Conservation (phyloP, 257 asterid species). For the Primulina tabacum region DNA sequence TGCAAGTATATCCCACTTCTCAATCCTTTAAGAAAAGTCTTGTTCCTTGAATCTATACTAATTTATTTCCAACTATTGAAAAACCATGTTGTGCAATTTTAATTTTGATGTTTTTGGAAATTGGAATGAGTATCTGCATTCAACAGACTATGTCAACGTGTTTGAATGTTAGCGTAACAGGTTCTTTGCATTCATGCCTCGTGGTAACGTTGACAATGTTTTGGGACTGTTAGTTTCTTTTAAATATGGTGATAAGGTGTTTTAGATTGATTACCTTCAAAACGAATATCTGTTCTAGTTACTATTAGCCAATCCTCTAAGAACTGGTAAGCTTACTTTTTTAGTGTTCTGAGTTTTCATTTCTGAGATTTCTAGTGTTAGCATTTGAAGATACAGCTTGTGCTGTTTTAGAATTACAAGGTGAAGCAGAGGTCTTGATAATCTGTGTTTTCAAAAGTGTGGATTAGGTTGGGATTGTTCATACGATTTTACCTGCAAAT, state of each 20-base stretch:
- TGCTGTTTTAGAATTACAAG: too few relatives aligned
- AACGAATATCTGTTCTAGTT: neutral
- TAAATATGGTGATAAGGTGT: neutral
- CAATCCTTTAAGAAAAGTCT: neutral
- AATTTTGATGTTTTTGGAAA: too few relatives aligned
- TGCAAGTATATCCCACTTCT: neutral
- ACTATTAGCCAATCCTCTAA: neutral
- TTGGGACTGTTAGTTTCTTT: neutral
- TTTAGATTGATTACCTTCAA: neutral
- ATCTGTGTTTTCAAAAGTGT: neutral
- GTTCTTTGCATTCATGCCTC: too few relatives aligned
- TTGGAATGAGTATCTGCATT: too few relatives aligned
- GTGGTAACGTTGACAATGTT: too few relatives aligned
- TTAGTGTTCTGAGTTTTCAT: too few relatives aligned
- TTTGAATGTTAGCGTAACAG: too few relatives aligned
- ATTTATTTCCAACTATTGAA: neutral
- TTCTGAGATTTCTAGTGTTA: neutral
- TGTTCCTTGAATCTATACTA: neutral
- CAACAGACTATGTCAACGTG: too few relatives aligned
- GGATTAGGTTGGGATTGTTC: neutral
- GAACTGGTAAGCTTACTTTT: too few relatives aligned
- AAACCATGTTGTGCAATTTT: too few relatives aligned
- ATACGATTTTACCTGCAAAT: neutral
- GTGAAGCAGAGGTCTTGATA: too few relatives aligned
- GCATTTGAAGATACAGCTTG: too few relatives aligned